A percentile compares a stretch with the other conserved stretches of the same genome.
phyloP scores from a whole-genome alignment of 345 rosid genomes.

The Citrus hindsii region DNA sequence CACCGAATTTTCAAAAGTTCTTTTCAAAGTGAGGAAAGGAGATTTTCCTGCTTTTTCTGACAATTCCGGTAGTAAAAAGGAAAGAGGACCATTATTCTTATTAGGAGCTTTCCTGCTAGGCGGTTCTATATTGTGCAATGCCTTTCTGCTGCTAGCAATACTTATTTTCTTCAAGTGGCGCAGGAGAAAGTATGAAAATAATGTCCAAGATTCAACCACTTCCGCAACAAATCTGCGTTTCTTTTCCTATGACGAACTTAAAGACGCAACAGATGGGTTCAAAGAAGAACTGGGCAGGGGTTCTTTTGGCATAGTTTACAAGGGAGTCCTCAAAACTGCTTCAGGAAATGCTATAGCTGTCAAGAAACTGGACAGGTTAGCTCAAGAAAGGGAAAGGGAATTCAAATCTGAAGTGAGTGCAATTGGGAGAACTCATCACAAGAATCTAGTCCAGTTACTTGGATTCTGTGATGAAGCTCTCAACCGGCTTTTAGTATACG shows the following conservation, averaged over 20 bases:
- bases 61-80: neutral
- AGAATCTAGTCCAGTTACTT: conserved; percentile 19
- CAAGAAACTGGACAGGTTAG: conserved; percentile 22
- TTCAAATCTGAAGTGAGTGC: conserved; percentile 28
- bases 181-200: neutral
- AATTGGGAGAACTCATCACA: conserved; percentile 27
- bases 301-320: conserved; percentile 31
- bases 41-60: neutral
- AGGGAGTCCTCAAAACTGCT: conserved; percentile 15
- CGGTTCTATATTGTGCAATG: conserved; percentile 8
- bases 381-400: conserved; percentile 23
- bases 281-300: conserved; percentile 34
- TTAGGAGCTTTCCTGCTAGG: conserved; percentile 18
- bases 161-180: neutral
- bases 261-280: conserved; percentile 24
- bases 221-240: conserved; percentile 15
- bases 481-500: conserved; percentile 19
- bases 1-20: conserved; percentile 4
- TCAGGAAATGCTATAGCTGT: conserved; percentile 20
- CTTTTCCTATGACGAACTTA: conserved; percentile 21
- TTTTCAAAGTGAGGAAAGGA: conserved; percentile 19
- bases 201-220: neutral
- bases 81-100: neutral
- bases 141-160: conserved; percentile 2
- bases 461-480: conserved; percentile 23